Conservation (phyloP, 257 asterid genomes). For the Schizonepeta tenuifolia region DNA sequence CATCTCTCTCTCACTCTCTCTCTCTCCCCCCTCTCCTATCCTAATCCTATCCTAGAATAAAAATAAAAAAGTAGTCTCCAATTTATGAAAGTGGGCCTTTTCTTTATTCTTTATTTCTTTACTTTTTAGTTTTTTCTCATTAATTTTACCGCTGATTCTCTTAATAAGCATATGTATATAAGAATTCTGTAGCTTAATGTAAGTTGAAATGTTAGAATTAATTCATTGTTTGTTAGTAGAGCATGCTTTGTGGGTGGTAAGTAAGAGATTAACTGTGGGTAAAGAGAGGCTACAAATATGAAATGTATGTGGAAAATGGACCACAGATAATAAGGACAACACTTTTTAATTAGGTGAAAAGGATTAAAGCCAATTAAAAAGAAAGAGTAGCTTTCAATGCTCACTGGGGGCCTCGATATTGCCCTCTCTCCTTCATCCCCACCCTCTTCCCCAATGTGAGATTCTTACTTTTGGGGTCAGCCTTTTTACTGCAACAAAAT, state of each 20-base stretch:
- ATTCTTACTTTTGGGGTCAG: constrained; percentile 33
- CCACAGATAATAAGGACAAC: constrained; percentile 40
- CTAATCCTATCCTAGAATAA: background rate
- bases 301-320: constrained; percentile 33
- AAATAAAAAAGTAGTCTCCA: background rate
- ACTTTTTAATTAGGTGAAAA: constrained; percentile 51
- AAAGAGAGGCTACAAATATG: background rate
- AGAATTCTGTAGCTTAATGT: no score
- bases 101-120: background rate
- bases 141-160: no score
- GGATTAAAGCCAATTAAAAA: constrained; percentile 19
- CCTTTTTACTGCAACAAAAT: constrained; percentile 16
- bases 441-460: no score
- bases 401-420: background rate
- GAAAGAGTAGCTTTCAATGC: constrained; percentile 43
- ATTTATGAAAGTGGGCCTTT: background rate
- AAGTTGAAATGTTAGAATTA: background rate
- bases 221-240: background rate
- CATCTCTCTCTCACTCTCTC: background rate
- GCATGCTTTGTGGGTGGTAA: background rate
- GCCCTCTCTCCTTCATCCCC: no score
- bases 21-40: background rate
- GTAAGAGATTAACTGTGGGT: constrained; percentile 16
- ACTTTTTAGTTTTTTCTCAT: no score
- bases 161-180: no score